Base-by-base conservation (phyloP, 306 rosid species). In the Acacia crassicarpa region DNA sequence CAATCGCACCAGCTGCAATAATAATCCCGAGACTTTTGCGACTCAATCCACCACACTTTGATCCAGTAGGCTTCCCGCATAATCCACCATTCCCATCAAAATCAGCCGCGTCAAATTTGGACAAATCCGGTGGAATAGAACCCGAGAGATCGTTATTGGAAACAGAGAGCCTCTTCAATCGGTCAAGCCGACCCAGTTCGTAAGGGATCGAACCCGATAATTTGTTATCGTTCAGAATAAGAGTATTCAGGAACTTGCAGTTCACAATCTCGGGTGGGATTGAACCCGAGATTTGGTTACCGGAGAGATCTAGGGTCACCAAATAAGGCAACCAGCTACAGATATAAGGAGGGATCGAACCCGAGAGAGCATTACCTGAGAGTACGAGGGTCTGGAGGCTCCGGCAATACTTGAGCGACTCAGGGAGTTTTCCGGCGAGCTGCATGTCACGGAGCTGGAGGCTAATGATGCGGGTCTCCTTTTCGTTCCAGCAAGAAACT, bases 401-500 rank as follows among this genome's bases (percentile, higher is more conserved):
- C 49, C 75, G 88, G 51, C 93, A 90, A 82, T 71, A 88, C 87
- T 87, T 74, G 49, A 90, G 83, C 2, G 87, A 66, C 83, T 84
- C 91, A 2, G 91, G 89, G 2, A 90, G 74, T 59, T 49, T 49
- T 8, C 93, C 91, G 68, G 91, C 63, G 48, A 90, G 91, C 69
- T 74, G 82, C 89, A 90, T 87, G 9, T 86, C 51, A 35, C 76
- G 86, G 13, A 90, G 91, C 73, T 90, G 81, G 61, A 90, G 86
- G 84, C 87, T 86, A 67, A 90, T 78, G 43, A 90, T 80, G n/a
- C 91, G 89, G 51, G 83, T 87, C 88, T 90, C 93, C 86, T 86
- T 82, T 80, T 82, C 83, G 75, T 90, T 90, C 93, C 93, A 87
- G 86, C 91, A 90, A n/a, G 86, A 25, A 5, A 88, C 91, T 1